phyloP scores from a whole-genome alignment of 345 rosid species.

The Streptanthus diversifolius region DNA sequence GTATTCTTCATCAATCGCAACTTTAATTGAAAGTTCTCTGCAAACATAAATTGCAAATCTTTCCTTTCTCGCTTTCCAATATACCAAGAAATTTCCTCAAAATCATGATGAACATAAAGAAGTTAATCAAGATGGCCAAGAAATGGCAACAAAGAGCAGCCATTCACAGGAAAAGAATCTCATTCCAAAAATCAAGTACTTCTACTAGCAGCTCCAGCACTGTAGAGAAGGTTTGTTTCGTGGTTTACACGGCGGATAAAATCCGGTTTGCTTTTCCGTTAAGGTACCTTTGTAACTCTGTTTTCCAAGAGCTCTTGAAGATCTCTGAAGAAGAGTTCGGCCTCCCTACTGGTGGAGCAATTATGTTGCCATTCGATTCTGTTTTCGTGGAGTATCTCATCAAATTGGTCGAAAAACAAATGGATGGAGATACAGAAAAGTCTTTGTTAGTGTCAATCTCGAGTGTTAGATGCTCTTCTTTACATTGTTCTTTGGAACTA shows the following conservation, averaged over 20 bases:
- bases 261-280: constrained; percentile 19
- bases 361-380: constrained; percentile 37
- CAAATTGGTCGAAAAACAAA: constrained; percentile 8
- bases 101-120: neutral
- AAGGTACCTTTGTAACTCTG: constrained; percentile 16
- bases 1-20: neutral
- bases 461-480: constrained; percentile 8
- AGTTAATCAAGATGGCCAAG: constrained; percentile 26
- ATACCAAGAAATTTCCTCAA: neutral
- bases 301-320: constrained; percentile 36
- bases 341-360: constrained; percentile 25
- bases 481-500: neutral
- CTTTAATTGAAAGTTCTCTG: neutral
- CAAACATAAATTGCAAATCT: neutral
- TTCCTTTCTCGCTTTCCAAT: neutral
- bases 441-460: constrained; percentile 28
- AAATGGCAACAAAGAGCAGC: constrained; percentile 33
- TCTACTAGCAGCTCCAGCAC: neutral
- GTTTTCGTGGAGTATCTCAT: constrained; percentile 28
- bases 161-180: constrained; percentile 23
- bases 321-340: constrained; percentile 45
- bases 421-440: constrained; percentile 32
- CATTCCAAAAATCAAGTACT: neutral
- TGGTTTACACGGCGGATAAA: constrained; percentile 33
- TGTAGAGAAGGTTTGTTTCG: constrained; percentile 31